These are phyloP conservation scores for Triticum urartu DNA, from an alignment of 176 grass and related monocot species.

Conservation along the genomic window DNA sequence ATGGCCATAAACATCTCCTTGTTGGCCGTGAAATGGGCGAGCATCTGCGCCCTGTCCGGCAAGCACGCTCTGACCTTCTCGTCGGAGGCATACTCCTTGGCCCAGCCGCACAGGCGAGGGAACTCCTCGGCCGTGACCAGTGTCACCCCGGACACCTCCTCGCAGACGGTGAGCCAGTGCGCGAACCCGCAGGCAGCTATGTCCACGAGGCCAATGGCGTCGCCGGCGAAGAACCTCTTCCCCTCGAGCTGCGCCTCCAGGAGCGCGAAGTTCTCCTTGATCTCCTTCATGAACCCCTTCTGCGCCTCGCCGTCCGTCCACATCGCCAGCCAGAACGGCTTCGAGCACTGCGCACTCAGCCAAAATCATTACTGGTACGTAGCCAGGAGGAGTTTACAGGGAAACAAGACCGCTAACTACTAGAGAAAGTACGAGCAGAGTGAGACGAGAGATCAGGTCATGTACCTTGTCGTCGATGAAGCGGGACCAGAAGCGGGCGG, in stretches of 20 bases:
- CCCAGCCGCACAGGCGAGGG: constrained; percentile 40
- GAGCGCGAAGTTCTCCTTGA: constrained; percentile 33
- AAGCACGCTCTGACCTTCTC: constrained; percentile 28
- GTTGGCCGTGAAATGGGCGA: not conserved
- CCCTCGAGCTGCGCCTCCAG: constrained; percentile 40
- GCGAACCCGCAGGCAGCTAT: constrained; percentile 3
- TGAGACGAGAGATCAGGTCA: not conserved
- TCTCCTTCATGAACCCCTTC: constrained; percentile 16
- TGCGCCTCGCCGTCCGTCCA: constrained; percentile 43
- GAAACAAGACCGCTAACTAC: not conserved
- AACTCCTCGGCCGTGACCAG: constrained; percentile 20
- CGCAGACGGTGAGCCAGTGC: constrained; percentile 29
- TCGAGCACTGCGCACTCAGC: not conserved
- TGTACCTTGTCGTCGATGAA: constrained; percentile 46
- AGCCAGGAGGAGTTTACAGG: not conserved
- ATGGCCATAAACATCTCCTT: constrained; percentile 20
- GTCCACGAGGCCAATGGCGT: constrained; percentile 39
- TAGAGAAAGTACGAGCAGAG: not conserved
- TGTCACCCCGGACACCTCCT: constrained; percentile 44
- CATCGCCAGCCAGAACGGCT: constrained; percentile 20
- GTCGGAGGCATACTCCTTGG: not conserved
- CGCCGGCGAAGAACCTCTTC: constrained; percentile 59
- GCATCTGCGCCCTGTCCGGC: constrained; percentile 20
- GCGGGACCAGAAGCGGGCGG: constrained; percentile 34
- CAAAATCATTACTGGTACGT: not conserved